These are phyloP conservation scores for Cylindrotheca fusiformis DNA, from an alignment of 108 stramenopile species.

Conservation along the genomic window DNA sequence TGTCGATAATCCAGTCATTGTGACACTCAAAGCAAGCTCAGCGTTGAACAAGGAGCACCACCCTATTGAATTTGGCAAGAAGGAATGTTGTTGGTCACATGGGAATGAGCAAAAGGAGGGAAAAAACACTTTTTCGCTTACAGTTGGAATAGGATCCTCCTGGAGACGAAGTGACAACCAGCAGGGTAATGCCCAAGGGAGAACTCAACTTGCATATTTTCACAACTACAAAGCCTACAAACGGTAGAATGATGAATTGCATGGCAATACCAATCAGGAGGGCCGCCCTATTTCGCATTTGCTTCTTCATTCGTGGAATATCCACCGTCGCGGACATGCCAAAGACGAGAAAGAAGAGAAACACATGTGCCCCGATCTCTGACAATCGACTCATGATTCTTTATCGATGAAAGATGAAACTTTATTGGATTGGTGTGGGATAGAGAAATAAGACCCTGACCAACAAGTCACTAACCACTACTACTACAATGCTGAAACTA, in stretches of 20 bases:
- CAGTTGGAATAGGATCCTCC: slow-evolving; percentile 84
- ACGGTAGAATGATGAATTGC: slow-evolving; percentile 77
- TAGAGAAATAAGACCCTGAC: background rate
- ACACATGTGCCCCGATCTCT: slow-evolving; percentile 42
- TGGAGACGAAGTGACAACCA: slow-evolving; percentile 74
- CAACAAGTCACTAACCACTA: too few species aligned
- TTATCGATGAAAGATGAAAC: background rate
- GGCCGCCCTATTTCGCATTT: slow-evolving; percentile 50
- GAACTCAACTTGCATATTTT: slow-evolving; percentile 44
- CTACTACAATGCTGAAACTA: too few species aligned
- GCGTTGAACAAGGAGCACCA: slow-evolving; percentile 71
- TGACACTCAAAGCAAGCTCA: slow-evolving; percentile 80
- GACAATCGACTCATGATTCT: slow-evolving; percentile 8
- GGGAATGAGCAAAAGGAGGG: too few species aligned
- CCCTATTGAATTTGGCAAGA: slow-evolving; percentile 7
- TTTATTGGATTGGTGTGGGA: background rate
- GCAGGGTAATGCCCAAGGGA: slow-evolving; percentile 59
- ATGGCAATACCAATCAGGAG: slow-evolving; percentile 44
- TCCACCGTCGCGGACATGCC: slow-evolving; percentile 77
- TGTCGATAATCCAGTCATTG: slow-evolving; percentile 92
- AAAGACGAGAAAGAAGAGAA: slow-evolving; percentile 68
- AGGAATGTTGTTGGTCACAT: background rate
- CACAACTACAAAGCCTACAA: slow-evolving; percentile 70
- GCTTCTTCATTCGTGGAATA: slow-evolving; percentile 43
- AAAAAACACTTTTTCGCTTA: slow-evolving; percentile 1